phyloP scores from a whole-genome alignment of 768 basidiomycete species.

The Artomyces pyxidatus region DNA sequence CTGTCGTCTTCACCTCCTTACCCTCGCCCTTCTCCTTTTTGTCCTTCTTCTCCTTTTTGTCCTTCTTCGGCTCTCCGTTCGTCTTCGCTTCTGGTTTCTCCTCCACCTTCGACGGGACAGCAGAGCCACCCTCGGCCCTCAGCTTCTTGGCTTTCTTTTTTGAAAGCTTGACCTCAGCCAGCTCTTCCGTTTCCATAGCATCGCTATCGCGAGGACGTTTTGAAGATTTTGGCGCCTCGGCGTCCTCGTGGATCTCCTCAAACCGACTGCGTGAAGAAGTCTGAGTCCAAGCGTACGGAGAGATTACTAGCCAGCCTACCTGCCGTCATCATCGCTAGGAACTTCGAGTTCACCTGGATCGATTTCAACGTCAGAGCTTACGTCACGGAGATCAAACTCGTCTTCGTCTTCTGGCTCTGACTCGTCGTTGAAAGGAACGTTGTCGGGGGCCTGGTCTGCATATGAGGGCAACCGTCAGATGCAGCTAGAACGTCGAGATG shows the following conservation, averaged over 20 bases:
- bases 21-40: slow-evolving; percentile 17
- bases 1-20: slow-evolving; percentile 27
- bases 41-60: slow-evolving; percentile 26
- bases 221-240: slow-evolving; percentile 25
- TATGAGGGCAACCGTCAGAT: neutral
- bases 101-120: slow-evolving; percentile 23
- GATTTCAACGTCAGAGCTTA: slow-evolving; percentile 80
- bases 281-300: neutral
- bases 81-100: slow-evolving; percentile 20
- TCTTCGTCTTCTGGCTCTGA: slow-evolving; percentile 44
- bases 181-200: slow-evolving; percentile 32
- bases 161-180: slow-evolving; percentile 30
- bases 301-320: slow-evolving; percentile 28
- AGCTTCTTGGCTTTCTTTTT: slow-evolving; percentile 71
- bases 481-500: neutral
- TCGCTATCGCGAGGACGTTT: slow-evolving; percentile 73
- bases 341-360: slow-evolving; percentile 44
- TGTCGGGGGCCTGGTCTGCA: slow-evolving; percentile 47
- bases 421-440: slow-evolving; percentile 40
- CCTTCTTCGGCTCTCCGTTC: slow-evolving; percentile 27
- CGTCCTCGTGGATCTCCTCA: slow-evolving; percentile 48
- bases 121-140: slow-evolving; percentile 49
- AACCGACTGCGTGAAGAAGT: slow-evolving; percentile 44
- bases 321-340: slow-evolving; percentile 38
- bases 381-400: slow-evolving; percentile 59